These are phyloP conservation scores for Hibiscus tridactylites DNA, from an alignment of 345 rosid species.

Conservation along the genomic window DNA sequence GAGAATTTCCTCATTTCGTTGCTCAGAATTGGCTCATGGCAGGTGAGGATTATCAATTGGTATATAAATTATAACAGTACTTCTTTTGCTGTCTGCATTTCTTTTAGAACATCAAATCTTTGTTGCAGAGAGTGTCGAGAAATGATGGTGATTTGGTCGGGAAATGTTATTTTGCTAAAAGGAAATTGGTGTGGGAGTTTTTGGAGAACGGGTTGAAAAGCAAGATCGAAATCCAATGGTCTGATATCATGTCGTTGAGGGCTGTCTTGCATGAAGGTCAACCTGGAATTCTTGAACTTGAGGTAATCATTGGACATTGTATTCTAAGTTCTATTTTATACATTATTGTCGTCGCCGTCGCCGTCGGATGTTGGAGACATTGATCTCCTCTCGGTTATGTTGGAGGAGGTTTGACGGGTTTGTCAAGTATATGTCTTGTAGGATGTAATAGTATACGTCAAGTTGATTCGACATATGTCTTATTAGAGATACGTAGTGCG, in stretches of 20 bases:
- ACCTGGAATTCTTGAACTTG: conserved; percentile 22
- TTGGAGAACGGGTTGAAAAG: conserved; percentile 27
- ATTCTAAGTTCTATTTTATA: neutral
- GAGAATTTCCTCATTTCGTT: conserved; percentile 4
- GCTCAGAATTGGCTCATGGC: conserved; percentile 37
- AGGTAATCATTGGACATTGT: conserved; percentile 14
- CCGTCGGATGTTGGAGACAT: too few relatives aligned
- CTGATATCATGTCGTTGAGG: conserved; percentile 21
- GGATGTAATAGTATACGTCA: too few relatives aligned
- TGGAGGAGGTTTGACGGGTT: too few relatives aligned
- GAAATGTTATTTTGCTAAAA: conserved; percentile 50
- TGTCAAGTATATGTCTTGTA: too few relatives aligned
- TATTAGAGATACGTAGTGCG: too few relatives aligned
- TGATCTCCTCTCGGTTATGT: too few relatives aligned
- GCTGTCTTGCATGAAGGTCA: neutral
- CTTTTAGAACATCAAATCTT: neutral
- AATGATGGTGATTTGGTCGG: conserved; percentile 44
- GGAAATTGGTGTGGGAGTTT: conserved; percentile 59
- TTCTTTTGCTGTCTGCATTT: neutral
- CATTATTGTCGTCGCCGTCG: too few relatives aligned
- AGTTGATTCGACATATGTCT: too few relatives aligned
- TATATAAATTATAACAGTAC: too few relatives aligned
- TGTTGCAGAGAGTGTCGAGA: conserved; percentile 24
- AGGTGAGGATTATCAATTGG: conserved; percentile 20
- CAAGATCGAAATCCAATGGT: conserved; percentile 34